A percentile compares a stretch with the other conserved stretches of the same genome.
Conservation (phyloP, 805 yeast genomes). For the Ogataea zsoltii region DNA sequence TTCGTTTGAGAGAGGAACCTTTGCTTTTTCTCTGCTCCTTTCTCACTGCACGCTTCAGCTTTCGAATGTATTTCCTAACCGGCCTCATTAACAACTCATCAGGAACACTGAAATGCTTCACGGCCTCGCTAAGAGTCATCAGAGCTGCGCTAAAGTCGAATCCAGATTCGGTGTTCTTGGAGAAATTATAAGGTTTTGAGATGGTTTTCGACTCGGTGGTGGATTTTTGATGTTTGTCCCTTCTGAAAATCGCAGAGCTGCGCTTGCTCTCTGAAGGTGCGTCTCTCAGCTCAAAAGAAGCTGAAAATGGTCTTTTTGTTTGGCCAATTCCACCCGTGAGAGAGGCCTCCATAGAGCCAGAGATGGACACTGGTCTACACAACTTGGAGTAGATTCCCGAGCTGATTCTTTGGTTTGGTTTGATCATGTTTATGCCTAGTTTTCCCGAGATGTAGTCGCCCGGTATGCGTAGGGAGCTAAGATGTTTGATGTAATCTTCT, state of each 20-base stretch:
- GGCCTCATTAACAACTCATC: constrained; percentile 24
- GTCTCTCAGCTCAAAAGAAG: neutral
- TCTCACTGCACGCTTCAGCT: constrained; percentile 18
- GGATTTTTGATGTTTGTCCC: neutral
- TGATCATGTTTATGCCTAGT: constrained; percentile 22
- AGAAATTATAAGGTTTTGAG: constrained; percentile 14
- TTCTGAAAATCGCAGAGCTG: neutral
- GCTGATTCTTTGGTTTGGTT: constrained; percentile 20
- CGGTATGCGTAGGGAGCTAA: constrained; percentile 16
- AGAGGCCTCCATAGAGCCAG: neutral
- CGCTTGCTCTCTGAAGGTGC: neutral
- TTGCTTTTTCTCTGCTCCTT: constrained; percentile 10
- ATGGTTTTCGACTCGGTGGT: neutral
- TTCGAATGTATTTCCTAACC: constrained; percentile 18
- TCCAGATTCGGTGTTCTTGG: neutral
- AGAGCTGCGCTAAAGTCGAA: constrained; percentile 11
- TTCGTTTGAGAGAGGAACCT: constrained; percentile 4
- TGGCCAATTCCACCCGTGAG: neutral
- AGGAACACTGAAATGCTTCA: constrained; percentile 28
- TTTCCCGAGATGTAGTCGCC: constrained; percentile 31
- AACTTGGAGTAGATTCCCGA: constrained; percentile 19
- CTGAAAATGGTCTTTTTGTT: neutral
- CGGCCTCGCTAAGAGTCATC: constrained; percentile 20
- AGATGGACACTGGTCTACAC: constrained; percentile 8
- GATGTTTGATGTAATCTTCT: constrained; percentile 15